A percentile compares a stretch with the other conserved stretches of the same genome.
phyloP scores from a whole-genome alignment of 129 eudicot genomes.

The sunflower (Helianthus annuus) region DNA sequence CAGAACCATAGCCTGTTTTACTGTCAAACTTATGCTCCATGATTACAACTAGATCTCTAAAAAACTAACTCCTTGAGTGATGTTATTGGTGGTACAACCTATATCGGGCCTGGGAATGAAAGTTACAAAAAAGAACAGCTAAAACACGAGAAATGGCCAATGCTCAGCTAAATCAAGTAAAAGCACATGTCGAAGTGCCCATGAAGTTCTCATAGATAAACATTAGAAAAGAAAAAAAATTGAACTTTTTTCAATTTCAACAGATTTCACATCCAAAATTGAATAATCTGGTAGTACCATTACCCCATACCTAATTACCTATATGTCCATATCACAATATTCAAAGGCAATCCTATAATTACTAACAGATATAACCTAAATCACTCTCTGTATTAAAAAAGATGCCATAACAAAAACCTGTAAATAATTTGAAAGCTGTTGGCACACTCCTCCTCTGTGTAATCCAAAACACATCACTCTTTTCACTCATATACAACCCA shows the following conservation, averaged over 20 bases:
- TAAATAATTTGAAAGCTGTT: background rate
- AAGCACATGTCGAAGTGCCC: background rate
- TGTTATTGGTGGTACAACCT: background rate
- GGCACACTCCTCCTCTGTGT: background rate
- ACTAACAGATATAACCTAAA: background rate
- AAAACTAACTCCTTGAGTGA: background rate
- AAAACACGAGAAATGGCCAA: constrained; percentile 1
- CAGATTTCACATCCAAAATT: background rate
- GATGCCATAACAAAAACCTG: background rate
- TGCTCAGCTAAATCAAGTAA: constrained; percentile 27
- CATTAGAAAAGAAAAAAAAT: constrained; percentile 7
- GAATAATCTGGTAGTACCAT: background rate
- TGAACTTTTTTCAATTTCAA: constrained; percentile 12
- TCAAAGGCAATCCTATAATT: background rate
- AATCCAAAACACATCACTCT: background rate
- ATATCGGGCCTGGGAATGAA: constrained; percentile 8
- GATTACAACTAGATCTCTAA: background rate
- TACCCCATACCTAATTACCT: too few relatives aligned
- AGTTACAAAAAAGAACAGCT: constrained; percentile 2
- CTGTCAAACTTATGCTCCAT: background rate
- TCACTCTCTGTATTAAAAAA: too few relatives aligned
- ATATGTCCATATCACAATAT: constrained; percentile 21
- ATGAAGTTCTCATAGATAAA: constrained; percentile 16
- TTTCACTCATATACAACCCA: background rate
- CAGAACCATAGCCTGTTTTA: background rate